Evolutionary conservation across 2,329 filamentous ascomycete genomes (phyloP).

Genomic region (Cordyceps cicadae): DNA sequence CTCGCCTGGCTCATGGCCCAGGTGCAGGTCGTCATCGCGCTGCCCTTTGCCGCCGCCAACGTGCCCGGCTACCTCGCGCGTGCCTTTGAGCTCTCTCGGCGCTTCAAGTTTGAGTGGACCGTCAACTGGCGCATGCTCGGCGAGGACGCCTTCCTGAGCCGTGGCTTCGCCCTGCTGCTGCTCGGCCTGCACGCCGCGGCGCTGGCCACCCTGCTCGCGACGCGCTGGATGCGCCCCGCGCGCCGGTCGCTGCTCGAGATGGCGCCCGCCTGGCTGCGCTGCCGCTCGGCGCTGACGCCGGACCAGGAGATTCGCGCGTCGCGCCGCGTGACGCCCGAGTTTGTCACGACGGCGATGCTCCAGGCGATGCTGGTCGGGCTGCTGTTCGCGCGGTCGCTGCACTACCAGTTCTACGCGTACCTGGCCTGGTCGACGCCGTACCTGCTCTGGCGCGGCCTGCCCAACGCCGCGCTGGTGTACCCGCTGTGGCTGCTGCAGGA

Average conservation of each 20-base stretch:
- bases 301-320: conserved; percentile 50
- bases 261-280: conserved; percentile 33
- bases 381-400: conserved; percentile 77
- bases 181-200: conserved; percentile 57
- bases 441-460: conserved; percentile 70
- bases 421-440: conserved; percentile 84
- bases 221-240: conserved; percentile 65
- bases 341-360: conserved; percentile 68
- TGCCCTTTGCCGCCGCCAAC: conserved; percentile 63
- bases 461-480: conserved; percentile 60
- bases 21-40: conserved; percentile 60
- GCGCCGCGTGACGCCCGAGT: conserved; percentile 56
- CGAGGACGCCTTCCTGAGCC: conserved; percentile 67
- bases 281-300: conserved; percentile 36
- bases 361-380: conserved; percentile 71
- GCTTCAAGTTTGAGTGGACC: conserved; percentile 96
- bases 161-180: conserved; percentile 58
- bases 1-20: conserved; percentile 66
- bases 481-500: conserved; percentile 71
- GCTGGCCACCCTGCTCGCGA: conserved; percentile 57
- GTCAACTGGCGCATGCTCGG: conserved; percentile 98
- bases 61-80: conserved; percentile 64
- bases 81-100: conserved; percentile 83
- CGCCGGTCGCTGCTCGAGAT: conserved; percentile 50
- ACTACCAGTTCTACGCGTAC: conserved; percentile 95